A percentile compares a stretch with the other conserved stretches of the same genome.
Evolutionary conservation across 768 basidiomycete genomes (phyloP).

Genomic region (Suillus clintonianus): DNA sequence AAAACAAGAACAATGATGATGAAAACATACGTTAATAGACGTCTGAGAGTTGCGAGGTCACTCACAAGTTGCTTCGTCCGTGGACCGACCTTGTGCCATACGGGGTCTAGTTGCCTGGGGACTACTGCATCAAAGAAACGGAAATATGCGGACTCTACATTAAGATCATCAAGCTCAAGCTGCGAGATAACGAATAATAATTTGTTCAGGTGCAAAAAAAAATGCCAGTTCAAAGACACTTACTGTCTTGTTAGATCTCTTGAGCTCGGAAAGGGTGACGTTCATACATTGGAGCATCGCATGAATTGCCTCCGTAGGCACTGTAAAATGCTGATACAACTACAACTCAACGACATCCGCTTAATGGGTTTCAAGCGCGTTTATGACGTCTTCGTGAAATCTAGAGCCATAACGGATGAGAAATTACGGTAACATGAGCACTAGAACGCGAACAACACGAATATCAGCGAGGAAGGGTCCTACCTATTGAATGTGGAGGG

Average conservation of each 20-base stretch:
- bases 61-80: constrained; percentile 89
- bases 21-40: constrained; percentile 69
- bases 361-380: constrained; percentile 75
- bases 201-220: background rate
- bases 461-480: background rate
- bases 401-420: constrained; percentile 39
- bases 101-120: constrained; percentile 83
- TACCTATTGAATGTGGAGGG: no score
- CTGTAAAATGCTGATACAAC: constrained; percentile 81
- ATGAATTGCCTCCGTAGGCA: constrained; percentile 91
- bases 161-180: constrained; percentile 94
- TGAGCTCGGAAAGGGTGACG: constrained; percentile 84
- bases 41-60: constrained; percentile 83
- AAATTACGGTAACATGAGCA: background rate
- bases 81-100: constrained; percentile 96
- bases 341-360: constrained; percentile 93
- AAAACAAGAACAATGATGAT: background rate
- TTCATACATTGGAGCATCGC: constrained; percentile 95
- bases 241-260: constrained; percentile 79
- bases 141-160: constrained; percentile 91
- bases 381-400: constrained; percentile 88
- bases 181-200: constrained; percentile 31
- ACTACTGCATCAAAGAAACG: constrained; percentile 89
- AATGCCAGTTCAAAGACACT: constrained; percentile 5
- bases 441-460: background rate